A percentile compares a stretch with the other conserved stretches of the same genome.
Evolutionary conservation across 1,284 basidiomycete species (phyloP).

Genomic region (Neotropicomus parvogracilis): DNA sequence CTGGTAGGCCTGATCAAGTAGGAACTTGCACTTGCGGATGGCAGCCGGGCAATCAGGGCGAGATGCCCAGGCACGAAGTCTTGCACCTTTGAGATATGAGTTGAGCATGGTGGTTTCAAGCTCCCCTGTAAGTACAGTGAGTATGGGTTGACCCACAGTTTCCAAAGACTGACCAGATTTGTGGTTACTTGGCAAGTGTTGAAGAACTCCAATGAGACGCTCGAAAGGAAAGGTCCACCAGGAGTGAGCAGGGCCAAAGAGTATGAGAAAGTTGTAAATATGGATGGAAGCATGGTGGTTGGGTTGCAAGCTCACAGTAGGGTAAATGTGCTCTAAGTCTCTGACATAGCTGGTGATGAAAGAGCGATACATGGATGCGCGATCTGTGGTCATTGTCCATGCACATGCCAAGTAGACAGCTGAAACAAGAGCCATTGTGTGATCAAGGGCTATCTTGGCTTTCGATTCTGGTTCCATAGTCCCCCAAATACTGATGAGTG

Average conservation of each 20-base stretch:
- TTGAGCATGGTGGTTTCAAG: conserved; percentile 17
- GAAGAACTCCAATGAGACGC: conserved; percentile 34
- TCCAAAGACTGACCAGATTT: conserved; percentile 25
- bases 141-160: neutral
- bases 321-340: conserved; percentile 15
- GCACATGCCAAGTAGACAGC: conserved; percentile 11
- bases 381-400: neutral
- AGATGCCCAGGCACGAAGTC: conserved; percentile 5
- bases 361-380: neutral
- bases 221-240: conserved; percentile 36
- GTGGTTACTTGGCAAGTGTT: conserved; percentile 33
- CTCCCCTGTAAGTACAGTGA: conserved; percentile 18
- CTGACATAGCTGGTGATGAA: conserved; percentile 8
- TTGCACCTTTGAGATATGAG: conserved; percentile 12
- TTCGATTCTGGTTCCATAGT: neutral
- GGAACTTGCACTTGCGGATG: conserved; percentile 12
- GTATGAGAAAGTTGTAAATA: conserved; percentile 28
- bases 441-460: neutral
- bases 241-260: conserved; percentile 37
- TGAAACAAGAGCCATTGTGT: conserved; percentile 17
- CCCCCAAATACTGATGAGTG: conserved; percentile 23
- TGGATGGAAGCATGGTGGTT: conserved; percentile 22
- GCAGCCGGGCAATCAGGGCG: conserved; percentile 2
- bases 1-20: conserved; percentile 7
- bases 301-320: conserved; percentile 7